A percentile compares a stretch with the other conserved stretches of the same genome.
Conservation (phyloP, 2,329 filamentous ascomycete species). For the Claviceps arundinis region DNA sequence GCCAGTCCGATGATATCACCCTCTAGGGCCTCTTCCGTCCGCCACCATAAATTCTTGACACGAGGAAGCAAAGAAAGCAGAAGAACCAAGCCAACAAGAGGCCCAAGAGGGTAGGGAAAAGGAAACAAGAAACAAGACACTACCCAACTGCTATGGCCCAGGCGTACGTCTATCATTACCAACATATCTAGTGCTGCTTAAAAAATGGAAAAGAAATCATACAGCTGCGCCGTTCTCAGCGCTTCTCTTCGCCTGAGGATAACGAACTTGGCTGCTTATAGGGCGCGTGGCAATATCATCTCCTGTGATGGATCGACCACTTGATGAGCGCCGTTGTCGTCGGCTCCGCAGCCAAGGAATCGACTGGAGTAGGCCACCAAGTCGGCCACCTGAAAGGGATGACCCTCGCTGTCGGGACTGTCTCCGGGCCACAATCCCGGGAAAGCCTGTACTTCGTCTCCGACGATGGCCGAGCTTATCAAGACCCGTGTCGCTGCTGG, state of each 20-base stretch:
- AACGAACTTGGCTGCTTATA: neutral
- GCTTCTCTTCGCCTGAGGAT: neutral
- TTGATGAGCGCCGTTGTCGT: constrained; percentile 5
- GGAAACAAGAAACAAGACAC: neutral
- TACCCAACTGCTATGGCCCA: neutral
- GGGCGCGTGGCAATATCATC: neutral
- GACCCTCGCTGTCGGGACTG: constrained; percentile 25
- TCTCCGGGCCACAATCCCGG: constrained; percentile 43
- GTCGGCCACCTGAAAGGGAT: constrained; percentile 35
- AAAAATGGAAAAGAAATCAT: constrained; percentile 11
- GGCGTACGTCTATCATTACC: neutral
- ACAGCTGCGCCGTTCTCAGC: constrained; percentile 17
- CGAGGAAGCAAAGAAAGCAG: neutral
- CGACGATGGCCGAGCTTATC: constrained; percentile 28
- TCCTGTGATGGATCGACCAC: constrained; percentile 3
- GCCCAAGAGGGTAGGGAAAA: too few species aligned
- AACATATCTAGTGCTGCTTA: neutral
- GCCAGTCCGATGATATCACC: too few species aligned
- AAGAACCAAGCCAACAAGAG: neutral
- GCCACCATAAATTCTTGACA: neutral
- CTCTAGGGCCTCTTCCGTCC: too few species aligned
- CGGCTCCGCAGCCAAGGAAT: constrained; percentile 38
- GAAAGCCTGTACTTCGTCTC: constrained; percentile 48
- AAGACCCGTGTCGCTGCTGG: constrained; percentile 18
- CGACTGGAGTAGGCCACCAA: constrained; percentile 36